A percentile compares a stretch with the other conserved stretches of the same genome.
These are phyloP conservation scores for Carnegiea gigantea DNA, from an alignment of 179 eudicot genomes.

Conservation along the genomic window DNA sequence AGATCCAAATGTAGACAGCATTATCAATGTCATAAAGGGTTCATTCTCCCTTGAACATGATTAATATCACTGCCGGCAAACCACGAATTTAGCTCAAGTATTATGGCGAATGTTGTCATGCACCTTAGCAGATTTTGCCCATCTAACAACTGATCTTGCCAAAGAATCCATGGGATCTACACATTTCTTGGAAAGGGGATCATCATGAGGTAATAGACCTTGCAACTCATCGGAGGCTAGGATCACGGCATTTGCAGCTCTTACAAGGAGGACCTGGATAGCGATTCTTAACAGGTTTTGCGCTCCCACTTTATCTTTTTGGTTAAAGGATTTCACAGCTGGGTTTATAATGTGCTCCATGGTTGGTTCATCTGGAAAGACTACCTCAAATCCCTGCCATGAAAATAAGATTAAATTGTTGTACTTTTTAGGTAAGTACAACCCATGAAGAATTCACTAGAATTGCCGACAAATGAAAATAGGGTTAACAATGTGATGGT, in stretches of 20 bases:
- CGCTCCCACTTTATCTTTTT: conserved; percentile 69
- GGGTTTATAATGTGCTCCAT: conserved; percentile 55
- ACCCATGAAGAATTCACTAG: no score
- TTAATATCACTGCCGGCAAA: neutral
- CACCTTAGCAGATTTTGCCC: conserved; percentile 41
- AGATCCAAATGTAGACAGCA: neutral
- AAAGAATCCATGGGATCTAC: conserved; percentile 76
- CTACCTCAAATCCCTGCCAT: conserved; percentile 71
- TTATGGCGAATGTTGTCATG: conserved; percentile 11
- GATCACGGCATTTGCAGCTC: conserved; percentile 60
- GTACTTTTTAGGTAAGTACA: neutral
- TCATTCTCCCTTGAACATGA: no score
- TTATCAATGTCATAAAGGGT: neutral
- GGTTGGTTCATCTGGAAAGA: conserved; percentile 61
- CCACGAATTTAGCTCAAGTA: neutral
- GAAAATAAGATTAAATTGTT: neutral
- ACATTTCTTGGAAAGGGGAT: conserved; percentile 69
- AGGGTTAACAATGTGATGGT: neutral
- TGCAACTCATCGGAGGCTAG: conserved; percentile 67
- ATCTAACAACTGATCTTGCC: conserved; percentile 54
- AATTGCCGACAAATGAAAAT: neutral
- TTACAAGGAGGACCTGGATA: conserved; percentile 57
- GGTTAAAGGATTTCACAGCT: conserved; percentile 48
- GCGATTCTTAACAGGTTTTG: conserved; percentile 67
- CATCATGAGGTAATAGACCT: conserved; percentile 55